Evolutionary conservation across 805 yeast genomes (phyloP).

Genomic region (Yarrowia porcina): DNA sequence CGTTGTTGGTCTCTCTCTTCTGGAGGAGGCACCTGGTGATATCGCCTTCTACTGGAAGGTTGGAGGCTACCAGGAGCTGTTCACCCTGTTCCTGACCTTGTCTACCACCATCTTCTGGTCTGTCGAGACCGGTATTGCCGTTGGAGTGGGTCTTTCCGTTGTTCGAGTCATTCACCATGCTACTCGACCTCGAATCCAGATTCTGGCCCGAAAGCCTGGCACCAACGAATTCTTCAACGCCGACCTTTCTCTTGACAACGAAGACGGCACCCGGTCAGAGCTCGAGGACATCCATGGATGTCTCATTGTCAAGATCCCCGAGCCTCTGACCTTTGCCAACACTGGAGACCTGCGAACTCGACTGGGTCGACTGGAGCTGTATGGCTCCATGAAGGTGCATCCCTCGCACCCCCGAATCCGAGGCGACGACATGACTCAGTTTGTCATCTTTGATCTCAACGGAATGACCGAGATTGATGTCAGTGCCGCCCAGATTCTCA

Average conservation of each 20-base stretch:
- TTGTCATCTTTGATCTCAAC: constrained; percentile 69
- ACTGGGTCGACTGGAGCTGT: constrained; percentile 65
- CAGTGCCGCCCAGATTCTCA: constrained; percentile 69
- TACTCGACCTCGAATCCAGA: constrained; percentile 78
- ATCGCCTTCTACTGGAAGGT: constrained; percentile 67
- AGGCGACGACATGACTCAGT: constrained; percentile 47
- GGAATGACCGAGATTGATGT: constrained; percentile 83
- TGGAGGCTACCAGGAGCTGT: constrained; percentile 71
- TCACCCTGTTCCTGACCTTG: constrained; percentile 64
- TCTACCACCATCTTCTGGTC: constrained; percentile 66
- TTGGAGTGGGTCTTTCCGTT: constrained; percentile 81
- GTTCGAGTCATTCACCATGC: constrained; percentile 77
- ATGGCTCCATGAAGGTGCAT: constrained; percentile 70
- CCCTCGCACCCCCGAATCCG: constrained; percentile 65
- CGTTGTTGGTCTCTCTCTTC: constrained; percentile 67
- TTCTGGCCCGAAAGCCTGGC: constrained; percentile 65
- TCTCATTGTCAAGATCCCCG: constrained; percentile 76
- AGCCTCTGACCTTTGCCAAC: constrained; percentile 85
- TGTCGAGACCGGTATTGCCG: constrained; percentile 81
- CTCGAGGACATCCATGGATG: constrained; percentile 62
- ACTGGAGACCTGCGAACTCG: constrained; percentile 70
- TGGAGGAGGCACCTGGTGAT: constrained; percentile 84
- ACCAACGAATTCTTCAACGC: constrained; percentile 66
- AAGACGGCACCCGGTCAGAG: constrained; percentile 32
- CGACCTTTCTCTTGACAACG: constrained; percentile 48